Base-by-base conservation (phyloP, 2,329 filamentous ascomycete genomes). In the Capronia americana region DNA sequence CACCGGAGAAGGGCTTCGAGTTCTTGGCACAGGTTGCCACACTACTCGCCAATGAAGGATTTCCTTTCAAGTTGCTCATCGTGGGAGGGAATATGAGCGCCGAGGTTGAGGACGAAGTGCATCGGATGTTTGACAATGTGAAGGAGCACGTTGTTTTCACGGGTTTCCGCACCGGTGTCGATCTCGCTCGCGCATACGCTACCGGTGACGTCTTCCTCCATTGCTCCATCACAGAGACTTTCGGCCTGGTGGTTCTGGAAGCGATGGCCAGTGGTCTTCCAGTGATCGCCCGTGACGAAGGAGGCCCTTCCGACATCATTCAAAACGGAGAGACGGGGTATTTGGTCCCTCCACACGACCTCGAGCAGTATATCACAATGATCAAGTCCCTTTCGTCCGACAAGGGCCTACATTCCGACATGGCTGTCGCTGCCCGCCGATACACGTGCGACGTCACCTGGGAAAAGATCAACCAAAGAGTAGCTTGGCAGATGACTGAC, bases 171-270 rank as follows among this genome's bases (percentile, higher is more conserved):
- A 82, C 85, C 0, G 88, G 88, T 11, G 82, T 83, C 57, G 82
- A 83, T 2, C 81, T 91, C 8, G 88, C 88, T n/a, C 79, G 82
- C n/a, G 85, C 86, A 10, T 92, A 90, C 70, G 88, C 89, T 1
- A 86, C 85, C 3, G 88, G 85, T 0, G 88, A 91, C 73, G 71
- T 91, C n/a, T 91, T 91, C 73, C 77, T 91, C 14, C 88, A 91
- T 77, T 90, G 88, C 77, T 91, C 87, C 24, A 80, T 91, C 64
- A 91, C 88, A 0, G 89, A 91, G 76, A 91, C 89, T 0, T 91
- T 91, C 75, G 89, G 89, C 0, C 79, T 91, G 10, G 88, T 91
- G 0, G 88, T 91, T 1, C 79, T 91, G 1, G 89, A 91, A 76
- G 86, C 87, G 2, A 90, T 91, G 88, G 88, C 88, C 0, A 90